Percentiles rank a stretch among this genome's conserved stretches.
Conservation (phyloP, 1,284 basidiomycete genomes). For the Phenoliferia sp. region DNA sequence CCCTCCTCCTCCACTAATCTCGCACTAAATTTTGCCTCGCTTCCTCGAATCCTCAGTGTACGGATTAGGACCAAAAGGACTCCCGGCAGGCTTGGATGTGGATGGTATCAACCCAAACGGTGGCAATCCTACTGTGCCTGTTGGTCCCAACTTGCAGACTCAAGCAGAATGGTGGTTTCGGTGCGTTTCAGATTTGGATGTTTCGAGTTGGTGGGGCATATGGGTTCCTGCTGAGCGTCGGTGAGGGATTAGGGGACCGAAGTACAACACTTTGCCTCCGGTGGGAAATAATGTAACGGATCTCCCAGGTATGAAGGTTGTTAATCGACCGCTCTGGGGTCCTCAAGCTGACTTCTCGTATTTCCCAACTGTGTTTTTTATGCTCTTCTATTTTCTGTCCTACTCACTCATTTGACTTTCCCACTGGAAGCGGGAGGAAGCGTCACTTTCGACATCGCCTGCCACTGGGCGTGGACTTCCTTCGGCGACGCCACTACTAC, state of each 20-base stretch:
- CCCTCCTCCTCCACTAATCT: no score
- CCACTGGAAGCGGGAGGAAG: no score
- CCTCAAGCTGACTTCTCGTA: no score
- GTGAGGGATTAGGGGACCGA: slow-evolving; percentile 22
- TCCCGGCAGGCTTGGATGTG: no score
- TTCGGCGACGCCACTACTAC: slow-evolving; percentile 15
- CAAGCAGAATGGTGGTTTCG: slow-evolving; percentile 20
- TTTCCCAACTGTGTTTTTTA: no score
- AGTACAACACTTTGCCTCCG: slow-evolving; percentile 10
- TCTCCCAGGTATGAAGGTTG: slow-evolving; percentile 24
- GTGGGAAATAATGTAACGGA: not conserved
- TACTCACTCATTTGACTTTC: no score
- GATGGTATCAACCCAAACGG: slow-evolving; percentile 8
- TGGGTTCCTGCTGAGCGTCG: not conserved
- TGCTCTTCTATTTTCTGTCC: no score
- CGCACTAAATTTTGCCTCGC: no score
- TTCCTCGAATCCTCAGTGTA: no score
- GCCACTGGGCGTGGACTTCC: slow-evolving; percentile 22
- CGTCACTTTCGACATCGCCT: slow-evolving; percentile 20
- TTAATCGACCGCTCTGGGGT: no score
- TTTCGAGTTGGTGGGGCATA: not conserved
- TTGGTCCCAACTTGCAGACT: slow-evolving; percentile 15
- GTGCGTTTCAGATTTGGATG: not conserved
- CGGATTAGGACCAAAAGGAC: not conserved
- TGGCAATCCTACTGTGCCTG: slow-evolving; percentile 14